Evolutionary conservation across 306 rosid species (phyloP), one percentile per base, ranked within the genome.

Genomic region (Calophaca sinica): DNA sequence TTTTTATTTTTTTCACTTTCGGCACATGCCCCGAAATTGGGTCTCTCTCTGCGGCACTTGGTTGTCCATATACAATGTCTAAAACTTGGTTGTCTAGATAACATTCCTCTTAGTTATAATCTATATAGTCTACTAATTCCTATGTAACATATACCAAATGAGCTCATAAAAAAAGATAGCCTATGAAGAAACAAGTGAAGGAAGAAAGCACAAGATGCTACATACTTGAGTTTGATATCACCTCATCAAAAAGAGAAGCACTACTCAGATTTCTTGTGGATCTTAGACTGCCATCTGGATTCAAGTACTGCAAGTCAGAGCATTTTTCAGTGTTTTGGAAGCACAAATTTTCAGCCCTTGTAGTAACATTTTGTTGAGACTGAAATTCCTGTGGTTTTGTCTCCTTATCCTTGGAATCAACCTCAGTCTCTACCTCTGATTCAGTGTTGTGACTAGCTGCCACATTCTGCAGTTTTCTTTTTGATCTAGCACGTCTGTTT

Each of bases 401-500:
- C 76, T 90, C 90, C 85, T 84, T 94, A 74, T 94, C 99, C 80
- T 94, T 94, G 1, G 96, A 94, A 53, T 94, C 96, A 29, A 82
- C 92, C 55, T 94, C 96, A 7, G 97, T 86, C 75, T 93, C 98
- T 58, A 86, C 87, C 80, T 94, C 97, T 33, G 96, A 90, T 85
- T 94, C 99, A 45, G 80, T 84, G 76, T 83, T 81, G 58, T 46
- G 72, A 68, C 62, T 73, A 35, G 91, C 73, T 20, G 86, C 54
- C 38, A 83, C 69, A 72, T 84, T 90, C 55, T 90, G 97, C 62
- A 90, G 90, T 62, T 90, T 94, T 81, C 99, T 86, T 49, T 94
- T 93, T 2, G 97, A 94, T 52, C 99, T 76, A 71, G 97, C 97
- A 15, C 99, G 96, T 87, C 97, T 86, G 50, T 94, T 94, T 84